These are phyloP conservation scores for Evansstolkia leycettana DNA, from an alignment of 495 filamentous ascomycete species.

Conservation along the genomic window DNA sequence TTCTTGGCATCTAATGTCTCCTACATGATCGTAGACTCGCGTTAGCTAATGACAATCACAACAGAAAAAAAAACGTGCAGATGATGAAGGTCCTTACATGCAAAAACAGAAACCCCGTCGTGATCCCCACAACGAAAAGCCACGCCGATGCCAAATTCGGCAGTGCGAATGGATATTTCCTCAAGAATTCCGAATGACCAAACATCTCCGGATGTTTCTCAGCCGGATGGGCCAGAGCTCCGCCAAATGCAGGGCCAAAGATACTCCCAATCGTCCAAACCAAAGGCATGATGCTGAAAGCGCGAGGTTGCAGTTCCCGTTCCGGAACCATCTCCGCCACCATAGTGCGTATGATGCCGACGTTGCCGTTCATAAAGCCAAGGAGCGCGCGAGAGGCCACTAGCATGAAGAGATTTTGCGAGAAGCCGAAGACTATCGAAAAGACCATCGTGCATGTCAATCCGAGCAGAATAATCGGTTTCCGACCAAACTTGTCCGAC, in stretches of 20 bases:
- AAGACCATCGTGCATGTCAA: conserved; percentile 61
- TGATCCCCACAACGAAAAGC: conserved; percentile 63
- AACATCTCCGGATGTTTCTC: conserved; percentile 57
- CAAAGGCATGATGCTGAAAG: conserved; percentile 77
- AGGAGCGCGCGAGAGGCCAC: conserved; percentile 54
- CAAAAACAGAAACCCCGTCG: conserved; percentile 59
- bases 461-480: conserved; percentile 59
- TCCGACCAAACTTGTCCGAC: conserved; percentile 62
- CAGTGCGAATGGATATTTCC: conserved; percentile 64
- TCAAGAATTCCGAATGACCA: conserved; percentile 51
- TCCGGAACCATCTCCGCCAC: conserved; percentile 74
- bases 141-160: conserved; percentile 66
- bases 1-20: conserved; percentile 63
- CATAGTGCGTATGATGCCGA: conserved; percentile 72
- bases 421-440: conserved; percentile 68
- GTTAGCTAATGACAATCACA: background rate
- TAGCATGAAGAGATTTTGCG: conserved; percentile 56
- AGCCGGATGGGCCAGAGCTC: conserved; percentile 68
- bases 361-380: conserved; percentile 65
- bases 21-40: conserved; percentile 13
- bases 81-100: conserved; percentile 16
- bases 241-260: conserved; percentile 83
- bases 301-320: conserved; percentile 67
- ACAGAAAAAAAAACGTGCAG: background rate
- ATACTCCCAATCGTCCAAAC: conserved; percentile 72